Base-by-base conservation (phyloP, 352 stramenopile species). In the Phytophthora sansomeana region DNA sequence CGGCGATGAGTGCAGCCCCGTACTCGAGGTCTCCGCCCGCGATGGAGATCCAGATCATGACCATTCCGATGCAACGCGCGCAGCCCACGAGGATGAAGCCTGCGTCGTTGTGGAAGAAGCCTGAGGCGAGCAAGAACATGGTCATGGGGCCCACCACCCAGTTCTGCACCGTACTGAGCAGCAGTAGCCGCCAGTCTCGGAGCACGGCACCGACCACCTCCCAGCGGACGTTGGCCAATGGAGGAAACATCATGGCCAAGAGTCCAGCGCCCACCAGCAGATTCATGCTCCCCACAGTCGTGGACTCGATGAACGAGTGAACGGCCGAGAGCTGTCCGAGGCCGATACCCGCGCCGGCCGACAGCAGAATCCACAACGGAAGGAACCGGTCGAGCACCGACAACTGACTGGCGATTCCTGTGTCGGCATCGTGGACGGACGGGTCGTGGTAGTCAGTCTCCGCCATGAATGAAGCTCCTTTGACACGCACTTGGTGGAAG, bases 1-100 rank as follows among this genome's bases (percentile, higher is more conserved):
- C 50, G 2, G 81, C 81, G 35, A 93, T 80, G 66, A 93, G 84
- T 32, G 82, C 77, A 0, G 87, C 77, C 14, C 84, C 86, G 58
- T 89, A 90, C 55, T 89, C 82, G 33, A 83, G 63, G 60, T 95
- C 80, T 1, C 84, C 84, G 2, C 69, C 67, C 21, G 84, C 82
- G 11, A 95, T 64, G 28, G 63, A 69, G 63, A 87, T 90, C 86
- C 84, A 95, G 58, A 95, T 87, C 69, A 95, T 87, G 56, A 93
- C 86, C 86, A 95, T 95, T 17, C 79, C 84, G 38, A 91, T 95
- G 60, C 83, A 95, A 8, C 84, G 77, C 42, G 82, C 69, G 49
- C 82, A 90, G 1, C 86, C 86, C 3, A 95, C 77, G 57, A 93
- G 73, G 38, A 92, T 77, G 69, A 86, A 92, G 10, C 78, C 75